phyloP scores from a whole-genome alignment of 306 rosid genomes.

The Quercus aquifolioides region DNA sequence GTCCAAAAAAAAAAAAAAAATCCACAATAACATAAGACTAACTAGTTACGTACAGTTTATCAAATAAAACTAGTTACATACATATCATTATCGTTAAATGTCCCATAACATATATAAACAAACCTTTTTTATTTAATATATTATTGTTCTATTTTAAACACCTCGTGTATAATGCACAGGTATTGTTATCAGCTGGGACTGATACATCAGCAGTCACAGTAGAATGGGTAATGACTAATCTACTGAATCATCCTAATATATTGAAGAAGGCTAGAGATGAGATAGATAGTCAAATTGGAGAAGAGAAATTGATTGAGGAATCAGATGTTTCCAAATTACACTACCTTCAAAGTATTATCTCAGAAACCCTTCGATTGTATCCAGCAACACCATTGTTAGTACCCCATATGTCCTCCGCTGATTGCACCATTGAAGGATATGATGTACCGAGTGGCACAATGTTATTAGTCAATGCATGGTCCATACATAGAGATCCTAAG shows the following conservation, averaged over 20 bases:
- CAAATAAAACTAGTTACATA: too few species aligned
- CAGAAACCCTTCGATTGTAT: slow-evolving; percentile 8
- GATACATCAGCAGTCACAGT: not conserved
- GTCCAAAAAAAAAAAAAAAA: too few species aligned
- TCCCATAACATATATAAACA: too few species aligned
- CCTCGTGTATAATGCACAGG: not conserved
- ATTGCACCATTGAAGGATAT: not conserved
- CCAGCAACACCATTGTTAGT: not conserved
- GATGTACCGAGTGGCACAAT: not conserved
- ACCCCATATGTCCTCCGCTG: not conserved
- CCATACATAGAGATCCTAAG: slow-evolving; percentile 34
- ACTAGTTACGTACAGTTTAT: too few species aligned
- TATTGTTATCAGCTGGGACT: not conserved
- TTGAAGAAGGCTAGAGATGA: too few species aligned
- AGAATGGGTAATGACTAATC: slow-evolving; percentile 13
- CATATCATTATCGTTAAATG: too few species aligned
- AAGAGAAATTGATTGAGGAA: too few species aligned
- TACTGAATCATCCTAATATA: slow-evolving; percentile 23
- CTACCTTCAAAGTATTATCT: too few species aligned
- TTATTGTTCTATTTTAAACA: not conserved
- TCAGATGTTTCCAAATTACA: too few species aligned
- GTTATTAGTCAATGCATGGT: slow-evolving; percentile 35
- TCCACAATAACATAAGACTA: too few species aligned
- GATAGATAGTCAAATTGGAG: too few species aligned
- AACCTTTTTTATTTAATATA: not conserved